Conservation (phyloP, 768 basidiomycete species). For the Ramaria sp. region DNA sequence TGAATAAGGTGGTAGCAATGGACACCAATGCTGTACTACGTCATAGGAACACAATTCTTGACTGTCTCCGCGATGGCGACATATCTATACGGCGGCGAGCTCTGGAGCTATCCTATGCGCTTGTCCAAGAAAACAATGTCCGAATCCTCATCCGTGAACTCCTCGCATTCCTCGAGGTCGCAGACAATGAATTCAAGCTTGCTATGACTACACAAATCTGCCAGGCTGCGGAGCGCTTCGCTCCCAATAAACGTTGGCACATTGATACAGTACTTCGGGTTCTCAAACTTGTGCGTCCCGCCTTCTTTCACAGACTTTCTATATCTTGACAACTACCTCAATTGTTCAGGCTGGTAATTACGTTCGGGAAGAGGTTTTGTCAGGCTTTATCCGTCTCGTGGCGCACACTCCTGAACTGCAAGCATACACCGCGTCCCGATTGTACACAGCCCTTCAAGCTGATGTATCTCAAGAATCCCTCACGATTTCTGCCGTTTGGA, state of each 20-base stretch:
- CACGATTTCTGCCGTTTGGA: slow-evolving; percentile 88
- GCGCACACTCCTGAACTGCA: slow-evolving; percentile 96
- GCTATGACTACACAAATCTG: slow-evolving; percentile 97
- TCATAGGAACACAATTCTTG: slow-evolving; percentile 96
- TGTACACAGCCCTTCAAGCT: slow-evolving; percentile 75
- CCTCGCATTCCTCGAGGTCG: slow-evolving; percentile 92
- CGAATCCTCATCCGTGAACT: slow-evolving; percentile 86
- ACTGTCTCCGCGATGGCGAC: slow-evolving; percentile 97
- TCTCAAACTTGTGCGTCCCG: slow-evolving; percentile 64
- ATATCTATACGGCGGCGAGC: slow-evolving; percentile 97
- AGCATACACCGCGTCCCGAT: slow-evolving; percentile 84
- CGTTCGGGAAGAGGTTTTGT: slow-evolving; percentile 91
- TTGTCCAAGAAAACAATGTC: slow-evolving; percentile 93
- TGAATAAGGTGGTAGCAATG: slow-evolving; percentile 96
- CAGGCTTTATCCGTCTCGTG: slow-evolving; percentile 90
- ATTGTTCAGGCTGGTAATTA: slow-evolving; percentile 82
- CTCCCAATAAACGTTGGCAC: slow-evolving; percentile 98
- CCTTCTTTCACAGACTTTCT: not conserved
- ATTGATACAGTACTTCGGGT: slow-evolving; percentile 95
- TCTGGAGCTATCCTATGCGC: slow-evolving; percentile 91
- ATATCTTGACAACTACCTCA: not conserved
- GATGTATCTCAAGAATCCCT: slow-evolving; percentile 97
- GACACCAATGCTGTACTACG: slow-evolving; percentile 98
- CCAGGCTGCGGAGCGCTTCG: slow-evolving; percentile 90
- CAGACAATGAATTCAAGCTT: slow-evolving; percentile 97